These are phyloP conservation scores for Podaxis sp. DNA, from an alignment of 768 basidiomycete genomes.

Conservation along the genomic window DNA sequence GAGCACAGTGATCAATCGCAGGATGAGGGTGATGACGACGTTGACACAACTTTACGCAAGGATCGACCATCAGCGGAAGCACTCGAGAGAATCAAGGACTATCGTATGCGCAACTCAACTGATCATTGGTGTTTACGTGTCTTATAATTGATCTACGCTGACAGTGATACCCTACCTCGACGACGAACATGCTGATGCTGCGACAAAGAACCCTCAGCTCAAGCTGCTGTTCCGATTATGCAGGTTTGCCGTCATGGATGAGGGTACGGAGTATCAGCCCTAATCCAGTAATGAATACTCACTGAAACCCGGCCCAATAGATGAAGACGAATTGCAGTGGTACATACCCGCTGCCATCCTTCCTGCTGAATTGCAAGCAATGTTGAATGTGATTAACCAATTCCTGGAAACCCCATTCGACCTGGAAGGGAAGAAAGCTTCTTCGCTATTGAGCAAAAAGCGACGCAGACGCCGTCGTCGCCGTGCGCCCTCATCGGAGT, in stretches of 20 bases:
- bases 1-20: slow-evolving; percentile 35
- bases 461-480: slow-evolving; percentile 45
- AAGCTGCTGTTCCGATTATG: slow-evolving; percentile 84
- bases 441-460: slow-evolving; percentile 69
- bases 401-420: slow-evolving; percentile 83
- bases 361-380: slow-evolving; percentile 66
- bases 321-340: slow-evolving; percentile 79
- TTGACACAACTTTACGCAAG: slow-evolving; percentile 22
- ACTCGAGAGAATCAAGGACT: slow-evolving; percentile 65
- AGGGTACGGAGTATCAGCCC: slow-evolving; percentile 45
- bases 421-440: slow-evolving; percentile 72
- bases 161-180: slow-evolving; percentile 74
- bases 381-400: slow-evolving; percentile 74
- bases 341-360: slow-evolving; percentile 71
- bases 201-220: slow-evolving; percentile 73
- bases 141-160: background rate
- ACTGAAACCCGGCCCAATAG: slow-evolving; percentile 31
- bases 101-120: slow-evolving; percentile 49
- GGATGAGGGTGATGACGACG: slow-evolving; percentile 33
- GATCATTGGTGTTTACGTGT: background rate
- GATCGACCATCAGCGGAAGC: slow-evolving; percentile 67
- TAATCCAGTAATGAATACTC: slow-evolving; percentile 3
- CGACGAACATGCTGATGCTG: slow-evolving; percentile 75
- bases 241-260: slow-evolving; percentile 63
- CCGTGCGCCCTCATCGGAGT: slow-evolving; percentile 43